Conservation (phyloP, 139 green algal species). For the Yamagishiella unicocca region DNA sequence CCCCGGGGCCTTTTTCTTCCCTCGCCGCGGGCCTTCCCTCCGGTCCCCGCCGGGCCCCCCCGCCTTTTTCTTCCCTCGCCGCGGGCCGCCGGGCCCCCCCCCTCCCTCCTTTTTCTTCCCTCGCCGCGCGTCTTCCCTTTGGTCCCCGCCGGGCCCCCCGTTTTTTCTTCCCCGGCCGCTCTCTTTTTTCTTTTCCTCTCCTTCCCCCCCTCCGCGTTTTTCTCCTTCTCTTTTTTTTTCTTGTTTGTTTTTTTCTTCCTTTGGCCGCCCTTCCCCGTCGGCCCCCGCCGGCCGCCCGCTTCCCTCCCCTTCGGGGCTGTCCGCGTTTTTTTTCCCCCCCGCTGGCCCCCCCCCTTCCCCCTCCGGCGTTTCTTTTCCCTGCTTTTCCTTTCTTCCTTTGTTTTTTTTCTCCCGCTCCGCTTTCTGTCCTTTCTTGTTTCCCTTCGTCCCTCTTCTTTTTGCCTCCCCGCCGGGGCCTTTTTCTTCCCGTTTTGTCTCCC, state of each 20-base stretch:
- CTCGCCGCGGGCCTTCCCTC: not conserved
- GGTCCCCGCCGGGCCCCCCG: not conserved
- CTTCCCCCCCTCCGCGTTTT: not conserved
- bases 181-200: not conserved
- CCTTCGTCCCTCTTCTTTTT: not conserved
- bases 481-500: not conserved
- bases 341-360: not conserved
- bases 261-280: not conserved
- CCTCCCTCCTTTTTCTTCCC: not conserved
- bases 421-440: not conserved
- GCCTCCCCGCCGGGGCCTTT: too few relatives aligned
- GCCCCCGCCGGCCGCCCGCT: not conserved
- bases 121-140: not conserved
- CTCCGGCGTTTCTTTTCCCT: not conserved
- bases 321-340: not conserved
- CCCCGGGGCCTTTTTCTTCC: not conserved
- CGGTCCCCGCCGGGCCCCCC: not conserved
- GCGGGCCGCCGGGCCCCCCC: too few relatives aligned
- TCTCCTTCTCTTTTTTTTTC: not conserved
- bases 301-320: not conserved
- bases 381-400: not conserved
- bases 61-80: not conserved
- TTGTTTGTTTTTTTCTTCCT: not conserved
- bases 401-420: not conserved
- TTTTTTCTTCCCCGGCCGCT: not conserved